Evolutionary conservation across 2,329 filamentous ascomycete genomes (phyloP), one percentile per base, ranked within the genome.

Genomic region (Sclerotiophoma versabilis): DNA sequence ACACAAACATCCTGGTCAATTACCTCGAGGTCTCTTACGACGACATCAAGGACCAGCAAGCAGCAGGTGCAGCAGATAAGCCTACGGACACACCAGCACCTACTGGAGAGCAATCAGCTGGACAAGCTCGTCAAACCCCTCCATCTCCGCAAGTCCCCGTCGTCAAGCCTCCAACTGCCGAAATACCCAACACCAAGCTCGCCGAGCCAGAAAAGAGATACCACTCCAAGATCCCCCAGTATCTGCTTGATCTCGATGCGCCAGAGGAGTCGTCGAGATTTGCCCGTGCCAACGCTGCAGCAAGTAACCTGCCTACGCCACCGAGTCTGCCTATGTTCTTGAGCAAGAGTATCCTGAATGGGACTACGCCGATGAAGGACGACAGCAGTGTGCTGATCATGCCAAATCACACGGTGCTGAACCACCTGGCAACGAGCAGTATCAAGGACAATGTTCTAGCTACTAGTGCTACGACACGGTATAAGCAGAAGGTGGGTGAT

Each of bases 371-470:
- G 6, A 92, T 96, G 83, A 98, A 98, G 80, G 95, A 99, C 73
- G 95, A 99, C 77, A 96, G 93, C 75, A 97, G 93, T 77, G 95
- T 99, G 57, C 80, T 99, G 60, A 95, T 92, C 64, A 93, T 97
- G 84, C 95, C 95, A 12, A 99, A 98, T 69, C 93, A 99, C 71
- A 97, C 95, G 0, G 92, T 98, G 26, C 80, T 99, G 59, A 99
- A 99, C 65, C 95, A 99, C 75, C 80, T 99, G 64, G 93, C 93
- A 42, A 99, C 95, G 3, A 98, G 93, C 76, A 97, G 93, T 75
- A 99, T 99, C 76, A 97, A 96, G 80, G 92, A 96, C 64, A 93
- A 93, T 59, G 91, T 98, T 22, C 82, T 99, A 61, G 95, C 95
- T 27, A 96, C 96, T 5, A 97, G 93, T 69, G 93, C 92, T 12